Percentiles rank a stretch among this genome's conserved stretches.
phyloP scores from a whole-genome alignment of 768 basidiomycete genomes.

The Melanogaster broomeanus region DNA sequence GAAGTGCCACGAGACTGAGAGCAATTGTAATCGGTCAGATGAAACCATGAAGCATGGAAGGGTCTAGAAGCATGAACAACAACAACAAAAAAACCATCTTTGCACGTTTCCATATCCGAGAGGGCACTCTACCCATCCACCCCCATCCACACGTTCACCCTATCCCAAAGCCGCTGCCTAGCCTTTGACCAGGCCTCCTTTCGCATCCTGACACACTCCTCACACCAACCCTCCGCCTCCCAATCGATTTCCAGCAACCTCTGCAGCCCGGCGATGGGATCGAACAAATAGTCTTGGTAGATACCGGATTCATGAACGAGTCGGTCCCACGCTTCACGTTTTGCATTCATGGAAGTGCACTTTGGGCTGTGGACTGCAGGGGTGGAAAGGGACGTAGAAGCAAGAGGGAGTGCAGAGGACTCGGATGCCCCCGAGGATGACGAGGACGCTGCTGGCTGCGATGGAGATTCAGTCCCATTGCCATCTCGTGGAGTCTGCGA shows the following conservation, averaged over 20 bases:
- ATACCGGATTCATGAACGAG: slow-evolving; percentile 23
- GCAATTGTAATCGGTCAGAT: too few species aligned
- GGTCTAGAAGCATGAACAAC: too few species aligned
- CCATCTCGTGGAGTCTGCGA: background rate
- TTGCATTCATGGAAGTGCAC: background rate
- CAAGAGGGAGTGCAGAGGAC: too few species aligned
- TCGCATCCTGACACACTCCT: slow-evolving; percentile 31
- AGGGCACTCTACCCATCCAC: too few species aligned
- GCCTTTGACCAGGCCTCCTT: slow-evolving; percentile 29
- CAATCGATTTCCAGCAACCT: slow-evolving; percentile 29
- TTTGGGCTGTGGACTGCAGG: background rate
- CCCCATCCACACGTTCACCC: slow-evolving; percentile 31
- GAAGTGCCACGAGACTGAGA: too few species aligned
- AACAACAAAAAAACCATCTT: too few species aligned
- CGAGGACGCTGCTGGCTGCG: background rate
- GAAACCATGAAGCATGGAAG: too few species aligned
- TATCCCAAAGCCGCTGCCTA: slow-evolving; percentile 34
- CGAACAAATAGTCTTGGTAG: slow-evolving; percentile 30
- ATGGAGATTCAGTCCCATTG: background rate
- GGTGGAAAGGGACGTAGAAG: slow-evolving; percentile 15
- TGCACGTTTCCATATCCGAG: too few species aligned
- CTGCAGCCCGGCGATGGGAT: slow-evolving; percentile 39
- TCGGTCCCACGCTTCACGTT: slow-evolving; percentile 6
- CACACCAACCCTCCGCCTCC: slow-evolving; percentile 35
- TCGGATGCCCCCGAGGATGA: slow-evolving; percentile 1